Percentiles rank a stretch among this genome's conserved stretches.
Evolutionary conservation across 2,329 filamentous ascomycete genomes (phyloP).

Genomic region (Cryoendolithus antarcticus): DNA sequence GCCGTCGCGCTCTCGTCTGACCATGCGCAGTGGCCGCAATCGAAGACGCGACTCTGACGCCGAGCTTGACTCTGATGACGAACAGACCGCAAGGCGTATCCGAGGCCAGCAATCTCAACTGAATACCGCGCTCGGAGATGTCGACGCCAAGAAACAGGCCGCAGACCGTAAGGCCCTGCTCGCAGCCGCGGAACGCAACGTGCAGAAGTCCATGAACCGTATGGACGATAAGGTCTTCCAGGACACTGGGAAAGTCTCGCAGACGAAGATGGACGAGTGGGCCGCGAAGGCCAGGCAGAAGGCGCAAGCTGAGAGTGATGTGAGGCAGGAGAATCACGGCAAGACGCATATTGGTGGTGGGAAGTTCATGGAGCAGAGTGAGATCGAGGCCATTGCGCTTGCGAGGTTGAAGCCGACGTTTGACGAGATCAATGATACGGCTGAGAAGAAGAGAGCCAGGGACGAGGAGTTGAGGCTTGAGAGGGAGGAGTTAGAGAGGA

Average conservation of each 20-base stretch:
- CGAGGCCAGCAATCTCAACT: slow-evolving; percentile 69
- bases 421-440: slow-evolving; percentile 71
- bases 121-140: slow-evolving; percentile 51
- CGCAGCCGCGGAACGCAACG: slow-evolving; percentile 71
- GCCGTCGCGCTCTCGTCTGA: slow-evolving; percentile 38
- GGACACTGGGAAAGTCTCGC: slow-evolving; percentile 61
- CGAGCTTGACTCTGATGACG: slow-evolving; percentile 44
- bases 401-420: slow-evolving; percentile 69
- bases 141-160: slow-evolving; percentile 62
- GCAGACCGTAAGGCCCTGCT: slow-evolving; percentile 64
- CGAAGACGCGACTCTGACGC: slow-evolving; percentile 44
- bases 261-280: slow-evolving; percentile 62
- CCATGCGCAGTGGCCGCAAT: slow-evolving; percentile 42
- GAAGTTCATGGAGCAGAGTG: slow-evolving; percentile 63
- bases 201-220: slow-evolving; percentile 61
- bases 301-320: slow-evolving; percentile 53
- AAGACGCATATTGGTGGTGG: slow-evolving; percentile 65
- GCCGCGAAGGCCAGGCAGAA: slow-evolving; percentile 61
- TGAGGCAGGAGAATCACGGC: slow-evolving; percentile 44
- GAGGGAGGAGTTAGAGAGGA: slow-evolving; percentile 51
- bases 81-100: slow-evolving; percentile 58
- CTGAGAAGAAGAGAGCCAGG: slow-evolving; percentile 57
- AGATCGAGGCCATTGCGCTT: slow-evolving; percentile 68
- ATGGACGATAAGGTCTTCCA: slow-evolving; percentile 74
- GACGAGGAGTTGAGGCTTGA: slow-evolving; percentile 52